Percentiles rank a stretch among this genome's conserved stretches.
phyloP scores from a whole-genome alignment of 108 stramenopile species.

The Cyclostephanos tholiformis region DNA sequence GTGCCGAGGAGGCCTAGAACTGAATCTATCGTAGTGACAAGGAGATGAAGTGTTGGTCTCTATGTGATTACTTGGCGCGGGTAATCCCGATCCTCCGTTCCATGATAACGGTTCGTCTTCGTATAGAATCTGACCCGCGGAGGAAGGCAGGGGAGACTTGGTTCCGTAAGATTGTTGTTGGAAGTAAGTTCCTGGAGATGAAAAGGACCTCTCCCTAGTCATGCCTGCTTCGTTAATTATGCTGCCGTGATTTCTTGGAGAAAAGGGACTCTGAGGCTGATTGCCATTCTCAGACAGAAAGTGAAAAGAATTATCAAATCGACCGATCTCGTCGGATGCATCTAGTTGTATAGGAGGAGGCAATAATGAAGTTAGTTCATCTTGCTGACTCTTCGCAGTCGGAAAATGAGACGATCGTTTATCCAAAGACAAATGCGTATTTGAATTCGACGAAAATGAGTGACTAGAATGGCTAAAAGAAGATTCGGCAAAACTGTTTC shows the following conservation, averaged over 20 bases:
- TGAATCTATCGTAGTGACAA: slow-evolving; percentile 37
- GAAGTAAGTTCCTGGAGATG: slow-evolving; percentile 36
- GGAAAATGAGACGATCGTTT: slow-evolving; percentile 15
- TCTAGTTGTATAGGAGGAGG: slow-evolving; percentile 45
- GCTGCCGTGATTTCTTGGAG: slow-evolving; percentile 14
- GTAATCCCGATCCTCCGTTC: slow-evolving; percentile 35
- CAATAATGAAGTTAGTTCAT: slow-evolving; percentile 13
- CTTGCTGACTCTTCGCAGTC: slow-evolving; percentile 21
- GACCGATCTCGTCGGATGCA: slow-evolving; percentile 8
- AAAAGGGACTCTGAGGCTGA: slow-evolving; percentile 24
- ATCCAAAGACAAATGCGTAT: slow-evolving; percentile 14
- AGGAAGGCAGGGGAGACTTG: slow-evolving; percentile 28
- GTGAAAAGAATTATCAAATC: slow-evolving; percentile 5
- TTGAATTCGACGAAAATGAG: slow-evolving; percentile 18
- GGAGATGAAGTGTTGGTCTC: slow-evolving; percentile 20
- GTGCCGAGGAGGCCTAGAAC: slow-evolving; percentile 49
- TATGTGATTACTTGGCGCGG: slow-evolving; percentile 24
- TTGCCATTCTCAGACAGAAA: slow-evolving; percentile 10
- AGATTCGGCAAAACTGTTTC: slow-evolving; percentile 20
- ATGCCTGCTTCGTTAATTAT: slow-evolving; percentile 20
- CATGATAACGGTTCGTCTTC: slow-evolving; percentile 44
- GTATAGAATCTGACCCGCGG: slow-evolving; percentile 29
- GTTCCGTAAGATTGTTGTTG: slow-evolving; percentile 37
- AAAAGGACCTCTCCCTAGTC: slow-evolving; percentile 39
- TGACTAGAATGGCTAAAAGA: slow-evolving; percentile 18